Evolutionary conservation across 495 filamentous ascomycete genomes (phyloP).

Genomic region (Trichocladium antarcticum): DNA sequence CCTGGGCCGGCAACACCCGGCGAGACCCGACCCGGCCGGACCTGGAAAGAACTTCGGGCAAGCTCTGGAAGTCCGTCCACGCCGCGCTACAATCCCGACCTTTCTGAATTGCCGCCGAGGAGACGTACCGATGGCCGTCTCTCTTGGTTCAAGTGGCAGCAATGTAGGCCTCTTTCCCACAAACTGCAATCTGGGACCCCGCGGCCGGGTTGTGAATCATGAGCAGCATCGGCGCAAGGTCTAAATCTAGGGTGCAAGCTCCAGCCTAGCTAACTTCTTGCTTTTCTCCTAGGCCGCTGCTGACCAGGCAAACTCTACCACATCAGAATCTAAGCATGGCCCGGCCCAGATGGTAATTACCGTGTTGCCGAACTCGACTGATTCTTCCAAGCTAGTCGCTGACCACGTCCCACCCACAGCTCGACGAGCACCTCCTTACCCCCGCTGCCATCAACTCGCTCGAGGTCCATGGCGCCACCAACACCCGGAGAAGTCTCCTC

Average conservation of each 20-base stretch:
- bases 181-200: too few relatives aligned
- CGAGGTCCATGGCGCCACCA: conserved; percentile 61
- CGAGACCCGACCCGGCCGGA: conserved; percentile 4
- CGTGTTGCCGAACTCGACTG: background rate
- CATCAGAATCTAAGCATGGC: background rate
- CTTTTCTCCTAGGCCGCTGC: background rate
- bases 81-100: background rate
- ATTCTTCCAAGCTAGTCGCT: background rate
- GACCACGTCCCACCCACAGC: conserved; percentile 27
- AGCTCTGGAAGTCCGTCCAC: too few relatives aligned
- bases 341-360: conserved; percentile 6
- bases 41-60: conserved; percentile 1
- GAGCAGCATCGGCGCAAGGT: too few relatives aligned
- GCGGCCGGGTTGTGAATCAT: too few relatives aligned
- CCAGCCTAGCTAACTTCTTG: background rate
- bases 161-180: conserved; percentile 14
- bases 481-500: conserved; percentile 72
- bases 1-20: conserved; percentile 3
- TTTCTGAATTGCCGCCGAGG: background rate
- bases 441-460: conserved; percentile 68
- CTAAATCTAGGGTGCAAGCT: background rate
- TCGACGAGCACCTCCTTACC: conserved; percentile 62
- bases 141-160: conserved; percentile 10
- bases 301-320: conserved; percentile 1
- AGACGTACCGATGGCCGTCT: conserved; percentile 11